Conservation (phyloP, 1,284 basidiomycete species). For the Tremellales sp. region DNA sequence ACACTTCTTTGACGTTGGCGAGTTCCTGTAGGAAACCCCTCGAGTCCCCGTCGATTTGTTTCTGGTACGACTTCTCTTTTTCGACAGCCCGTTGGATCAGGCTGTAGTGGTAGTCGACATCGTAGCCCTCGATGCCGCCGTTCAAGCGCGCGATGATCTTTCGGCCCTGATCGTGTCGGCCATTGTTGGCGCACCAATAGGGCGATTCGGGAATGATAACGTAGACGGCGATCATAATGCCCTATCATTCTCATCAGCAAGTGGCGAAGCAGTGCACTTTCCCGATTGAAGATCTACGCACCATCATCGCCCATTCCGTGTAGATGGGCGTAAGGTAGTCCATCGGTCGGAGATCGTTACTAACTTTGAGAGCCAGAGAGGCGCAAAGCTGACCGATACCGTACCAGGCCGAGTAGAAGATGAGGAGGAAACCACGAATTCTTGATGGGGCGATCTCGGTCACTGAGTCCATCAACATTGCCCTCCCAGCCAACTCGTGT, state of each 20-base stretch:
- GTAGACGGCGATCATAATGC: conserved; percentile 22
- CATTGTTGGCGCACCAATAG: conserved; percentile 25
- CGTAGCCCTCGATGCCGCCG: conserved; percentile 29
- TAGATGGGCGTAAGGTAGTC: conserved; percentile 27
- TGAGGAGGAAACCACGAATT: conserved; percentile 26
- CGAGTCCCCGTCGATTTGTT: conserved; percentile 10
- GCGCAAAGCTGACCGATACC: conserved; percentile 23
- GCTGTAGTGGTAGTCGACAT: conserved; percentile 29
- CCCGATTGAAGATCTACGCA: conserved; percentile 1
- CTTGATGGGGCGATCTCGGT: conserved; percentile 27
- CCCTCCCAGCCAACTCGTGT: too few relatives aligned
- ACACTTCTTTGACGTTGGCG: conserved; percentile 20
- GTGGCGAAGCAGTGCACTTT: background rate
- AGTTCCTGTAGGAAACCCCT: conserved; percentile 18
- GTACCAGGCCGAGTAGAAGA: conserved; percentile 26
- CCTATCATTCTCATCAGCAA: background rate
- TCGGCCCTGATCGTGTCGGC: conserved; percentile 19
- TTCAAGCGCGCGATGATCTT: conserved; percentile 19
- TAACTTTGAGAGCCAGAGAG: conserved; percentile 21
- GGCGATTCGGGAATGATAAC: conserved; percentile 28
- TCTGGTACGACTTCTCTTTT: conserved; percentile 13
- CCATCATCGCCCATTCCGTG: conserved; percentile 32
- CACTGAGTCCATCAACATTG: too few relatives aligned
- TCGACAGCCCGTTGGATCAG: conserved; percentile 23
- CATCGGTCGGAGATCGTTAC: conserved; percentile 15